Conservation (phyloP, 2,329 filamentous ascomycete genomes). For the Sporothrix pseudoabietina region DNA sequence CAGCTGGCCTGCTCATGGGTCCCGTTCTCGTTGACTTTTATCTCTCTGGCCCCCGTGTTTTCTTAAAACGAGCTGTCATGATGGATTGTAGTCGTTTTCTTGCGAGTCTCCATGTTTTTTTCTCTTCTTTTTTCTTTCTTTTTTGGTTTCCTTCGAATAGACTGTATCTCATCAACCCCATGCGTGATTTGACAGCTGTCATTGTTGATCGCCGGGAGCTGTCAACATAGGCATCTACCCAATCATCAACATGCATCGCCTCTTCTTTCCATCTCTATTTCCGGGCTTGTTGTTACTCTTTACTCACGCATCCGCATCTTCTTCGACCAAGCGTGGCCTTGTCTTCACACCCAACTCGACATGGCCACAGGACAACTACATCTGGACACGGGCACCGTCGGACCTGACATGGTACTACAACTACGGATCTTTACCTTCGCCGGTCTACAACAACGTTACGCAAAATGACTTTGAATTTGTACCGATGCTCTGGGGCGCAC, state of each 20-base stretch:
- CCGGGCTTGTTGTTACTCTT: constrained; percentile 20
- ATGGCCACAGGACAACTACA: constrained; percentile 61
- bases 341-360: constrained; percentile 63
- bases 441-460: constrained; percentile 50
- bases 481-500: constrained; percentile 76
- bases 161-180: not conserved
- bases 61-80: not conserved
- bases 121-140: not conserved
- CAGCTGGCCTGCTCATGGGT: not conserved
- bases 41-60: not conserved
- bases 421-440: constrained; percentile 62
- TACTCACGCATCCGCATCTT: constrained; percentile 37
- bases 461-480: constrained; percentile 70
- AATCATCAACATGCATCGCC: not conserved
- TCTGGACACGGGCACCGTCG: constrained; percentile 61
- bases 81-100: not conserved
- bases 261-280: constrained; percentile 8
- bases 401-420: constrained; percentile 86
- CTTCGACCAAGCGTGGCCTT: constrained; percentile 69
- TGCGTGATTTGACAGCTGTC: not conserved
- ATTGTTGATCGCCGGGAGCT: not conserved
- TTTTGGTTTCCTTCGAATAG: not conserved
- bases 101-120: not conserved
- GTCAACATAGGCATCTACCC: not conserved
- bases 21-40: not conserved